phyloP scores from a whole-genome alignment of 2,329 filamentous ascomycete species.

The Nigrospora sphaerica region DNA sequence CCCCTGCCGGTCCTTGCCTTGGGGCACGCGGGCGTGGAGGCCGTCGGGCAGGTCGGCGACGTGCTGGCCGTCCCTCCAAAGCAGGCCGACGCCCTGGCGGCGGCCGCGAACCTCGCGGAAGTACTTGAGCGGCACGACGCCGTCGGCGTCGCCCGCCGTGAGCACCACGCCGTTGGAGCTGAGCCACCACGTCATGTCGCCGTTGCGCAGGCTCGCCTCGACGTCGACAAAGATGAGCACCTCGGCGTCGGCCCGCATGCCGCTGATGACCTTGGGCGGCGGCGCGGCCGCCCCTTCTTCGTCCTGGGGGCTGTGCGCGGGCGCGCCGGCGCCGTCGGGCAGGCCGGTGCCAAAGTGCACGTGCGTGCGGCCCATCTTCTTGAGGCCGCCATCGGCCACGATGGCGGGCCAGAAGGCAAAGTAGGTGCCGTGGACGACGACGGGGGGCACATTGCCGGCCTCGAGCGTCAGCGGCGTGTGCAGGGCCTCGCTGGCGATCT shows the following conservation, averaged over 20 bases:
- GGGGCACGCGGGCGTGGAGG: slow-evolving; percentile 40
- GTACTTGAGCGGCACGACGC: slow-evolving; percentile 57
- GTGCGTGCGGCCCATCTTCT: slow-evolving; percentile 76
- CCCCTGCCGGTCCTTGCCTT: slow-evolving; percentile 32
- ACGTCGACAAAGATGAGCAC: slow-evolving; percentile 74
- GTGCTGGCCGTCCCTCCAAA: slow-evolving; percentile 66
- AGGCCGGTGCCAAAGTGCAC: slow-evolving; percentile 82
- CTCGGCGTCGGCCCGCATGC: slow-evolving; percentile 74
- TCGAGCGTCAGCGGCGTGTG: slow-evolving; percentile 60
- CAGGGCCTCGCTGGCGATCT: slow-evolving; percentile 62
- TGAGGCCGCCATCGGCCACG: slow-evolving; percentile 67
- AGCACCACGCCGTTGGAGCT: slow-evolving; percentile 74
- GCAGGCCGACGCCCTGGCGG: slow-evolving; percentile 49
- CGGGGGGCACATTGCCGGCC: slow-evolving; percentile 49
- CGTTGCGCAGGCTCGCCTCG: slow-evolving; percentile 53
- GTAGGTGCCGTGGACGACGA: slow-evolving; percentile 84
- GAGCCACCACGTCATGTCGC: slow-evolving; percentile 63
- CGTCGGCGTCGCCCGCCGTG: slow-evolving; percentile 51
- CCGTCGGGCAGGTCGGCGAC: slow-evolving; percentile 58
- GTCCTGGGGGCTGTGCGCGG: slow-evolving; percentile 5
- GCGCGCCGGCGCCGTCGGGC: slow-evolving; percentile 27
- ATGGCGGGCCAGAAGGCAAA: slow-evolving; percentile 74
- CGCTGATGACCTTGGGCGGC: slow-evolving; percentile 54
- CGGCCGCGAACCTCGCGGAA: slow-evolving; percentile 66
- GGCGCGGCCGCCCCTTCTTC: slow-evolving; percentile 2